Conservation (phyloP, 805 yeast genomes). For the Metschnikowia santaceciliae region DNA sequence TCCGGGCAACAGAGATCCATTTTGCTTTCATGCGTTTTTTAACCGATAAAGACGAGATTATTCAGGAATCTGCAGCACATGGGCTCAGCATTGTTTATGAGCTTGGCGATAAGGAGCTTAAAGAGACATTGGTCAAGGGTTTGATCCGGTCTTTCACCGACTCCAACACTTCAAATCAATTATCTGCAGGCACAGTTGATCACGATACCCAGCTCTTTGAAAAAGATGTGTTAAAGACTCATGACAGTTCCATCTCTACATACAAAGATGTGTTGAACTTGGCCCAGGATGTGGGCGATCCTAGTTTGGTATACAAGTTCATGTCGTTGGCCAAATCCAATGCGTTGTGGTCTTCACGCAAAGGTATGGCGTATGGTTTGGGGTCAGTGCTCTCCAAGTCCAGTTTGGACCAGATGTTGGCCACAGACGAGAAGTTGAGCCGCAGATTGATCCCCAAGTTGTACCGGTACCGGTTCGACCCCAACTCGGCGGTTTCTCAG, state of each 20-base stretch:
- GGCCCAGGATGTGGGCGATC: slow-evolving; percentile 95
- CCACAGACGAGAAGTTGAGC: slow-evolving; percentile 52
- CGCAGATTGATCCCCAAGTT: slow-evolving; percentile 71
- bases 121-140: slow-evolving; percentile 69
- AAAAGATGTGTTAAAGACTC: slow-evolving; percentile 72
- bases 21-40: slow-evolving; percentile 71
- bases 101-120: slow-evolving; percentile 60
- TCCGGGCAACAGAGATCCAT: slow-evolving; percentile 60
- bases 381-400: slow-evolving; percentile 81
- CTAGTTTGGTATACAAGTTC: slow-evolving; percentile 87
- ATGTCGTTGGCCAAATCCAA: slow-evolving; percentile 89
- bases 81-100: slow-evolving; percentile 84
- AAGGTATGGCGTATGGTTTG: slow-evolving; percentile 91
- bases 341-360: slow-evolving; percentile 86
- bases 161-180: slow-evolving; percentile 42
- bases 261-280: slow-evolving; percentile 83
- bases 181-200: slow-evolving; percentile 64
- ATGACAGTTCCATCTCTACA: slow-evolving; percentile 83
- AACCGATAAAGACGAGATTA: slow-evolving; percentile 75
- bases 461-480: slow-evolving; percentile 82
- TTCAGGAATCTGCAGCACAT: slow-evolving; percentile 91
- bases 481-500: slow-evolving; percentile 64
- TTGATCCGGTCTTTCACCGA: slow-evolving; percentile 77
- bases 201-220: slow-evolving; percentile 83
- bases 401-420: slow-evolving; percentile 59